Evolutionary conservation across 345 rosid genomes (phyloP).

Genomic region (Euphorbia peplus): DNA sequence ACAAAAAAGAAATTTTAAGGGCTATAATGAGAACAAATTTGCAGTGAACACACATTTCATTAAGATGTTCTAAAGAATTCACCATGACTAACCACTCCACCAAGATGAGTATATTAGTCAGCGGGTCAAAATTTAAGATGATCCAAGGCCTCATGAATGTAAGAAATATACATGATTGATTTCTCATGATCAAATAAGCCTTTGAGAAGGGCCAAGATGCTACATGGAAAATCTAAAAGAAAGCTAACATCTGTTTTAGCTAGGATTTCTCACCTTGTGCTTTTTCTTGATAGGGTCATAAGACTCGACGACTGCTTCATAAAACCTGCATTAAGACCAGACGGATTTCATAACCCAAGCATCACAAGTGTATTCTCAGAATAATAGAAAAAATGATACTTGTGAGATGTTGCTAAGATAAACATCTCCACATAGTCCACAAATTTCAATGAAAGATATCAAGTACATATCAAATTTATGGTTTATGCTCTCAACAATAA

Average conservation of each 20-base stretch:
- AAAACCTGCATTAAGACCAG: slow-evolving; percentile 45
- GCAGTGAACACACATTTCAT: neutral
- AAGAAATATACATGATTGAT: slow-evolving; percentile 6
- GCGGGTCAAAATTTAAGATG: neutral
- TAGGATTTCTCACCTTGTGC: slow-evolving; percentile 53
- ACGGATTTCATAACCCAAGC: neutral
- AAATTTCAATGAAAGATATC: slow-evolving; percentile 3
- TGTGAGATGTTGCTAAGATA: neutral
- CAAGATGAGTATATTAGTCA: neutral
- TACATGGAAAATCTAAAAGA: neutral
- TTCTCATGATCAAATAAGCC: neutral
- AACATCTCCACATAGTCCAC: neutral
- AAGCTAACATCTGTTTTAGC: neutral
- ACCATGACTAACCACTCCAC: slow-evolving; percentile 6
- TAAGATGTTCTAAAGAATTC: neutral
- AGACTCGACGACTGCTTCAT: slow-evolving; percentile 56
- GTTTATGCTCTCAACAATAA: slow-evolving; percentile 5
- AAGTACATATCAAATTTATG: neutral
- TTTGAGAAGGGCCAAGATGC: neutral
- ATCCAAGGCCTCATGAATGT: neutral
- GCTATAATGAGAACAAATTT: slow-evolving; percentile 10
- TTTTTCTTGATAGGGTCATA: slow-evolving; percentile 41
- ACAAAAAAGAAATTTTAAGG: slow-evolving; percentile 9
- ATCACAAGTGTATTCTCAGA: neutral
- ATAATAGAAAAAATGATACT: neutral